phyloP scores from a whole-genome alignment of 2,329 filamentous ascomycete genomes.

The Neofusicoccum ribis region DNA sequence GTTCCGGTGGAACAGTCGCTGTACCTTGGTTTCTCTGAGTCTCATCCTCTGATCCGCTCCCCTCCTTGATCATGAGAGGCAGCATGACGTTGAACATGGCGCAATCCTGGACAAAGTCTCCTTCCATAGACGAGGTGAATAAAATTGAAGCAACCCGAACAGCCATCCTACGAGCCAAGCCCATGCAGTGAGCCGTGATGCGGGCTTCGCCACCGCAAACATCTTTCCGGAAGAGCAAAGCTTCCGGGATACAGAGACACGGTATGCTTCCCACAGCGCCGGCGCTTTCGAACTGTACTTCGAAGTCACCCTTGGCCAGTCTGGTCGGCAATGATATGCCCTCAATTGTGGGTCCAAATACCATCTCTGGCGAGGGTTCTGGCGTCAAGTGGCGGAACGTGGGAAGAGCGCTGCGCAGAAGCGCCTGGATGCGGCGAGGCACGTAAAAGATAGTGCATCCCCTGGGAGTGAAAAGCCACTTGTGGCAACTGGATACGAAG shows the following conservation, averaged over 20 bases:
- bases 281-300: not conserved
- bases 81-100: not conserved
- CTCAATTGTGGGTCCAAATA: not conserved
- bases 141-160: not conserved
- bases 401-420: not conserved
- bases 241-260: not conserved
- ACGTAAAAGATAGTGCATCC: not conserved
- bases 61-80: not conserved
- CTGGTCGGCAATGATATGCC: not conserved
- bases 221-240: not conserved
- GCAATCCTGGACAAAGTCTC: not conserved
- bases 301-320: not conserved
- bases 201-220: not conserved
- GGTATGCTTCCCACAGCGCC: not conserved
- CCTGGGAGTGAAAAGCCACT: not conserved
- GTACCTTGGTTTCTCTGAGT: not conserved
- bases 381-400: not conserved
- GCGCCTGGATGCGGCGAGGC: not conserved
- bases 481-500: not conserved
- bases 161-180: not conserved
- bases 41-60: not conserved
- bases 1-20: not conserved
- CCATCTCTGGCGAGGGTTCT: not conserved
- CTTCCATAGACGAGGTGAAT: not conserved
- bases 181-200: not conserved